Evolutionary conservation across 768 basidiomycete species (phyloP).

Genomic region (Calocera viscosa): DNA sequence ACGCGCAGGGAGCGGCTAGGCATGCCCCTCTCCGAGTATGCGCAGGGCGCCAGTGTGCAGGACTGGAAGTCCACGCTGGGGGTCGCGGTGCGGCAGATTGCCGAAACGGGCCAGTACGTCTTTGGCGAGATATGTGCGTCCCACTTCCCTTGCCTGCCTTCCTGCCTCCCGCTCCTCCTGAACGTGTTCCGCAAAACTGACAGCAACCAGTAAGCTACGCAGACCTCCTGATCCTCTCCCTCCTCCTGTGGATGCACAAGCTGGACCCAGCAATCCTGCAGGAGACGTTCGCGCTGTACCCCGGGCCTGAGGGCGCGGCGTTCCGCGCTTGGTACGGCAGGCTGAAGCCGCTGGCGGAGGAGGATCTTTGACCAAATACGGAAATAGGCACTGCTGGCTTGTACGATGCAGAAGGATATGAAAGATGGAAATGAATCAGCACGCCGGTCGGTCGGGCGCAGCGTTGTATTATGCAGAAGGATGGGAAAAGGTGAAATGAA

Average conservation of each 20-base stretch:
- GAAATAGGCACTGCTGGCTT: too few relatives aligned
- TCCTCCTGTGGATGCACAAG: conserved; percentile 6
- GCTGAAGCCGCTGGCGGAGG: background rate
- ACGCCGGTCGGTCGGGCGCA: too few relatives aligned
- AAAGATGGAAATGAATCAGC: too few relatives aligned
- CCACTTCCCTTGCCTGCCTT: background rate
- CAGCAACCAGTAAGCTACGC: background rate
- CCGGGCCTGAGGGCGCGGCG: background rate
- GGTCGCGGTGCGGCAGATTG: background rate
- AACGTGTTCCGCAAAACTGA: background rate
- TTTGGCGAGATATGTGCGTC: background rate
- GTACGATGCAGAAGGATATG: too few relatives aligned
- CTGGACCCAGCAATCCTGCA: background rate
- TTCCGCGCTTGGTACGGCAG: background rate
- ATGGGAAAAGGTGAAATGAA: too few relatives aligned
- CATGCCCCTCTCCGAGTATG: background rate
- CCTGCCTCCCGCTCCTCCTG: too few relatives aligned
- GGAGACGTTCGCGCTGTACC: background rate
- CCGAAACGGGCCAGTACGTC: background rate
- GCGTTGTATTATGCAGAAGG: too few relatives aligned
- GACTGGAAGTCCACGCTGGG: background rate
- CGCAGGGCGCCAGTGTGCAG: background rate
- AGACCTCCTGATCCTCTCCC: background rate
- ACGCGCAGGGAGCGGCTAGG: background rate
- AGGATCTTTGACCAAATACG: background rate